Conservation (phyloP, 768 basidiomycete species). For the Podaxis sp. region DNA sequence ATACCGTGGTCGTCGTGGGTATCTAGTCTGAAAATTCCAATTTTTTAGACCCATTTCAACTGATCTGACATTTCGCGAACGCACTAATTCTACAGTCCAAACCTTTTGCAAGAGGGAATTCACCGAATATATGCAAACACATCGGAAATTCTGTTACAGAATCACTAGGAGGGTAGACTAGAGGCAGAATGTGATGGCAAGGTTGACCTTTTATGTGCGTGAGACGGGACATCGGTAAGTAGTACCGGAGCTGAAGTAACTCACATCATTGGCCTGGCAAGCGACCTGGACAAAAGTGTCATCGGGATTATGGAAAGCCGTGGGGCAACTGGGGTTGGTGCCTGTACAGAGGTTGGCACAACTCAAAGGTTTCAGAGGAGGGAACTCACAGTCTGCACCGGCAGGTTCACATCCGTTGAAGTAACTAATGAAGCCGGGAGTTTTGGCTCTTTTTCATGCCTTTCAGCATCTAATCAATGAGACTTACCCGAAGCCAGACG, state of each 20-base stretch:
- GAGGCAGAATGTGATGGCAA: conserved; percentile 5
- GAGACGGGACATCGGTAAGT: too few relatives aligned
- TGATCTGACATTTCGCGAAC: too few relatives aligned
- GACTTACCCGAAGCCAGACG: conserved; percentile 30
- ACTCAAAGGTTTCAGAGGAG: background rate
- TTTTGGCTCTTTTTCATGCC: background rate
- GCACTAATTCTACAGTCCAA: too few relatives aligned
- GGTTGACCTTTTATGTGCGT: background rate
- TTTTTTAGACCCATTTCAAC: too few relatives aligned
- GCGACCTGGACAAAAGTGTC: conserved; percentile 30
- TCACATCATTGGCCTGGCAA: conserved; percentile 31
- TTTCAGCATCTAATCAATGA: background rate
- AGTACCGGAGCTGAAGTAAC: background rate
- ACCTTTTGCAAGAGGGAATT: too few relatives aligned
- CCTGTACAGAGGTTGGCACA: conserved; percentile 19
- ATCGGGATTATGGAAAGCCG: conserved; percentile 27
- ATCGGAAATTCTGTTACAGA: background rate
- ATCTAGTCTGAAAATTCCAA: too few relatives aligned
- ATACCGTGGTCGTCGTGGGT: too few relatives aligned
- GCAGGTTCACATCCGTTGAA: conserved; percentile 19
- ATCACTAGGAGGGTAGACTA: background rate
- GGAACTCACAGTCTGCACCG: background rate
- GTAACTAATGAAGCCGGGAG: conserved; percentile 17
- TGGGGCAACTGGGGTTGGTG: conserved; percentile 25
- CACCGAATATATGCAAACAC: background rate